Conservation (phyloP, 352 stramenopile genomes). For the Hyaloperonospora brassicae region DNA sequence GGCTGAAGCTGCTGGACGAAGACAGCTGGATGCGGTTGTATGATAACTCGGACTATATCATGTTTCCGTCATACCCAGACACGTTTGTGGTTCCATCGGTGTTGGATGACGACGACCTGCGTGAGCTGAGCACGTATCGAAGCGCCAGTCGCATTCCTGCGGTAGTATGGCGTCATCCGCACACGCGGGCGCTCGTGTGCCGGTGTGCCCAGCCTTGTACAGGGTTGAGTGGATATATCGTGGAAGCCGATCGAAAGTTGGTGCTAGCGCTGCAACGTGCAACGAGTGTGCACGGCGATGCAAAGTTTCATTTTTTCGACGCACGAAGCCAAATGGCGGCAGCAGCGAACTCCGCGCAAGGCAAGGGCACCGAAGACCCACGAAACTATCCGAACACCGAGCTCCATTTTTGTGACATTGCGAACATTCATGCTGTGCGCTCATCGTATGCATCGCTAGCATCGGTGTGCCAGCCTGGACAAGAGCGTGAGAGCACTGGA, state of each 20-base stretch:
- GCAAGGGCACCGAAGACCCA: constrained; percentile 86
- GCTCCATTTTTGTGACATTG: constrained; percentile 97
- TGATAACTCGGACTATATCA: constrained; percentile 79
- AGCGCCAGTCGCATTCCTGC: constrained; percentile 90
- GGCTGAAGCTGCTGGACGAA: constrained; percentile 72
- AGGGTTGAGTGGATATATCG: constrained; percentile 75
- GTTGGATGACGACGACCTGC: constrained; percentile 87
- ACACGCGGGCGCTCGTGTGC: constrained; percentile 86
- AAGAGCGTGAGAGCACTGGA: constrained; percentile 70
- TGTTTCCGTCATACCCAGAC: constrained; percentile 92
- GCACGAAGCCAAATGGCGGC: constrained; percentile 79
- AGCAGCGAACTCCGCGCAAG: constrained; percentile 76
- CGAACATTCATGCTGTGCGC: constrained; percentile 98
- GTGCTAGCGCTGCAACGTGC: constrained; percentile 63
- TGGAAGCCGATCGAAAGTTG: constrained; percentile 74
- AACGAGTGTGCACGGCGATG: constrained; percentile 47
- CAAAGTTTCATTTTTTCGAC: constrained; percentile 84
- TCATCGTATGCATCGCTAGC: constrained; percentile 79
- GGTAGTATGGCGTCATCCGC: constrained; percentile 89
- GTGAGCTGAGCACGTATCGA: constrained; percentile 86
- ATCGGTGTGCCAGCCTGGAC: constrained; percentile 62
- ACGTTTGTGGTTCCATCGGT: constrained; percentile 89
- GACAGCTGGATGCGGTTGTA: constrained; percentile 78
- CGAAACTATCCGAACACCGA: constrained; percentile 93
- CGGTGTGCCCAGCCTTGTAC: constrained; percentile 80